These are phyloP conservation scores for Leccinum obscurum DNA, from an alignment of 768 basidiomycete genomes.

Conservation along the genomic window DNA sequence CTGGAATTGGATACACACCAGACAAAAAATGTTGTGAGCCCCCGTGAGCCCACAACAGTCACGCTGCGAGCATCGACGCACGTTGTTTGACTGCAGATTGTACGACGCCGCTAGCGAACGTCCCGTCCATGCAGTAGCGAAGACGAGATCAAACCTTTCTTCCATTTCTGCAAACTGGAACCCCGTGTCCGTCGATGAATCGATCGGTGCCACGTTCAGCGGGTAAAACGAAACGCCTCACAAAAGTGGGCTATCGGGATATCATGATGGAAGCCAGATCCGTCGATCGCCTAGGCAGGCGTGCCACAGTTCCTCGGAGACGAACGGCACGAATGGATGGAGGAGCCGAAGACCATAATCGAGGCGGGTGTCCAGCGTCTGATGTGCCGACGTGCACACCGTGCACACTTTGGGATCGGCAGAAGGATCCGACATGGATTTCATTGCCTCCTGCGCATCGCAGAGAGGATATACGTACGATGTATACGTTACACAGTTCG, in stretches of 20 bases:
- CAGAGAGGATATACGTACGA: conserved; percentile 52
- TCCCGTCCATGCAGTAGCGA: no score
- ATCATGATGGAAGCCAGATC: conserved; percentile 80
- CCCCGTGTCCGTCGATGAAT: no score
- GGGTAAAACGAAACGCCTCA: no score
- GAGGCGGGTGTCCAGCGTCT: conserved; percentile 93
- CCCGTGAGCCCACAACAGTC: no score
- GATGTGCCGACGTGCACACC: conserved; percentile 93
- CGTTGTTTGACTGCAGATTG: no score
- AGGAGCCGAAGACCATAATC: conserved; percentile 86
- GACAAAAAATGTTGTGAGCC: no score
- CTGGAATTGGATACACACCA: conserved; percentile 54
- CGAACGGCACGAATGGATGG: conserved; percentile 88
- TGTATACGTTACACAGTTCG: conserved; percentile 98
- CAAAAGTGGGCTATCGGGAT: conserved; percentile 72
- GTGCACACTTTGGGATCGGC: conserved; percentile 58
- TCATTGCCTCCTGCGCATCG: conserved; percentile 87
- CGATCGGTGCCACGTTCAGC: not conserved
- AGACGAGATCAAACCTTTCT: no score
- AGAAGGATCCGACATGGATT: conserved; percentile 89
- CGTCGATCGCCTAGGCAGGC: no score
- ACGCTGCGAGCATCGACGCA: no score
- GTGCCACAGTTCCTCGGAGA: conserved; percentile 67
- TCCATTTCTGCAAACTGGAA: no score
- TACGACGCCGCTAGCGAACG: no score